Base-by-base conservation (phyloP, 2,329 filamentous ascomycete genomes). In the Kalaharituber pfeilii region DNA sequence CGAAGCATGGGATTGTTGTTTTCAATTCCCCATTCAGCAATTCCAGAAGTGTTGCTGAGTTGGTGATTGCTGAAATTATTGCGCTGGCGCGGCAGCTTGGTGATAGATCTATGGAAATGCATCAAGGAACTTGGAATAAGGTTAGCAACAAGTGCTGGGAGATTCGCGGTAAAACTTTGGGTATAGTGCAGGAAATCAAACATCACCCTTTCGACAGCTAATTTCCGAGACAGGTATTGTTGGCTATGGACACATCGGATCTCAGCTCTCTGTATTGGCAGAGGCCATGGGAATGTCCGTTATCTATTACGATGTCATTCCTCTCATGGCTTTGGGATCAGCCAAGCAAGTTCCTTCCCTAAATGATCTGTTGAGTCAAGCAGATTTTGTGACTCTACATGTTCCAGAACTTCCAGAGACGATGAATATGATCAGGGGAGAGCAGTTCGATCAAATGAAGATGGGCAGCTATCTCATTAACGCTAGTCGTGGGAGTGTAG, bases 11-110 rank as follows among this genome's bases (percentile, higher is more conserved):
- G 62, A 94, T 96, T 67, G 87, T 88, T 30, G 91, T 98, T 60
- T 98, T 98, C 79, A 98, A 98, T 72, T 96, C 91, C 47, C 91
- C 91, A 1, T 98, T 98, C 71, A 88, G 85, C 71, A 98, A 98
- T 72, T 96, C 89, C 7, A 83, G 91, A 68, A 94, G 86, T 67
- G 91, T 98, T 51, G 91, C 91, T 54, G 91, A 98, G 73, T 75
- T 96, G 54, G 87, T 96, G 63, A 95, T 98, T 67, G 83, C 75
- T 53, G 89, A 95, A 70, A 88, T 98, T 66, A 95, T 98, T 65
- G 74, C 76, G 36, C 80, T 98, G 53, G 91, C 91, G 22, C 82
- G 91, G 56, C 91, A 98, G 70, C 75, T 98, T 29, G 82, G 86
- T 59, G 91, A 98, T 69, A 85, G 91, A 63, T 94, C 86, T 59